These are phyloP conservation scores for Pseudocercospora musae DNA, from an alignment of 2,329 filamentous ascomycete species.

Conservation along the genomic window DNA sequence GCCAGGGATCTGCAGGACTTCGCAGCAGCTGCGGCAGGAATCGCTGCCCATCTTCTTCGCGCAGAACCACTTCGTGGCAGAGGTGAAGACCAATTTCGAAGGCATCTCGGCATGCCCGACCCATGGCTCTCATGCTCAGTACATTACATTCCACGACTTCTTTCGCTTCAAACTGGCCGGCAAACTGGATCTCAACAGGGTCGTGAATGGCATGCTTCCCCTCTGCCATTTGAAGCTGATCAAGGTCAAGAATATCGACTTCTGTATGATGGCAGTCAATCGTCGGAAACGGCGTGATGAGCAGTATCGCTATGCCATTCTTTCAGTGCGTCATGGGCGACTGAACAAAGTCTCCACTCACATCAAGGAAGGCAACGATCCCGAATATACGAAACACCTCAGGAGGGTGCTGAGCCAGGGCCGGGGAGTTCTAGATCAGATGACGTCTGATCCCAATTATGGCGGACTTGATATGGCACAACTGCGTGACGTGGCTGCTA, in stretches of 20 bases:
- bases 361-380: conserved; percentile 1
- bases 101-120: conserved; percentile 7
- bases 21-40: conserved; percentile 18
- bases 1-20: conserved; percentile 10
- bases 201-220: conserved; percentile 1
- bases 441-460: conserved; percentile 1
- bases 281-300: background rate
- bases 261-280: conserved; percentile 8
- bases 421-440: background rate
- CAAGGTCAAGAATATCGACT: conserved; percentile 9
- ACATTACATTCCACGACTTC: background rate
- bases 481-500: conserved; percentile 6
- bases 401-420: conserved; percentile 1
- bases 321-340: conserved; percentile 8
- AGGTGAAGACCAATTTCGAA: conserved; percentile 8
- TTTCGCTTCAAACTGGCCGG: conserved; percentile 5
- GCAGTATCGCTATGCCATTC: conserved; percentile 9
- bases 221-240: background rate
- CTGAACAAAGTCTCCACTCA: conserved; percentile 3
- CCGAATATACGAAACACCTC: conserved; percentile 10
- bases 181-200: background rate
- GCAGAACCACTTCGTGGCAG: conserved; percentile 19
- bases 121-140: conserved; percentile 5
- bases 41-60: conserved; percentile 24
- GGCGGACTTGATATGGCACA: conserved; percentile 9